These are phyloP conservation scores for Leavenworthia alabamica DNA, from an alignment of 345 rosid species.

Conservation along the genomic window DNA sequence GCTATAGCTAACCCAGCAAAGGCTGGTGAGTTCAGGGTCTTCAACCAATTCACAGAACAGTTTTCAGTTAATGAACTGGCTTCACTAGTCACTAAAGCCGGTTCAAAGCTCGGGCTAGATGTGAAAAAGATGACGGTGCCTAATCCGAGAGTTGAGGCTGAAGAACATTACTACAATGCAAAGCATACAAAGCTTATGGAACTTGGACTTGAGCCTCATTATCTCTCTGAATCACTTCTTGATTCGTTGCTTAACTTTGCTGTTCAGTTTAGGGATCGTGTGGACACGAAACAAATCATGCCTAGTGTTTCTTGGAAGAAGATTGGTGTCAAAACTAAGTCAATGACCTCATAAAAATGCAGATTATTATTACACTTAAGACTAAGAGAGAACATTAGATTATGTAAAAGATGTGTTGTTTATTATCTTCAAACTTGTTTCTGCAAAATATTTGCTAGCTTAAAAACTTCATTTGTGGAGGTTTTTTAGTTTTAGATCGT, in stretches of 20 bases:
- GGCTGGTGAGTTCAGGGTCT: constrained; percentile 82
- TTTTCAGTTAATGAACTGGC: constrained; percentile 89
- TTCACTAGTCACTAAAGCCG: constrained; percentile 79
- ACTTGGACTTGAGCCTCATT: constrained; percentile 83
- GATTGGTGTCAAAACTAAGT: constrained; percentile 74
- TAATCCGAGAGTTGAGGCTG: constrained; percentile 96
- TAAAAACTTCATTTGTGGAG: constrained; percentile 8
- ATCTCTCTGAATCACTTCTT: constrained; percentile 82
- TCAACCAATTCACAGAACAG: constrained; percentile 95
- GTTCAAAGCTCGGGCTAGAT: constrained; percentile 71
- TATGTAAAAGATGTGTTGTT: not conserved
- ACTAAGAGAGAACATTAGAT: not conserved
- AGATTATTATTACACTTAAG: not conserved
- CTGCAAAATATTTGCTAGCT: not conserved
- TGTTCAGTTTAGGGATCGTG: constrained; percentile 70
- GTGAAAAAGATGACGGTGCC: constrained; percentile 71
- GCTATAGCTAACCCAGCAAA: constrained; percentile 88
- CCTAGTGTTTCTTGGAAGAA: constrained; percentile 88
- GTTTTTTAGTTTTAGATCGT: not conserved
- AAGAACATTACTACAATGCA: constrained; percentile 97
- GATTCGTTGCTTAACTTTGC: constrained; percentile 90
- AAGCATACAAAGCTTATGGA: constrained; percentile 94
- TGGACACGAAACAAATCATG: constrained; percentile 87
- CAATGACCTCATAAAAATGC: constrained; percentile 40
- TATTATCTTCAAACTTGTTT: not conserved